These are phyloP conservation scores for Trifolium dubium DNA, from an alignment of 306 rosid species.

Conservation along the genomic window DNA sequence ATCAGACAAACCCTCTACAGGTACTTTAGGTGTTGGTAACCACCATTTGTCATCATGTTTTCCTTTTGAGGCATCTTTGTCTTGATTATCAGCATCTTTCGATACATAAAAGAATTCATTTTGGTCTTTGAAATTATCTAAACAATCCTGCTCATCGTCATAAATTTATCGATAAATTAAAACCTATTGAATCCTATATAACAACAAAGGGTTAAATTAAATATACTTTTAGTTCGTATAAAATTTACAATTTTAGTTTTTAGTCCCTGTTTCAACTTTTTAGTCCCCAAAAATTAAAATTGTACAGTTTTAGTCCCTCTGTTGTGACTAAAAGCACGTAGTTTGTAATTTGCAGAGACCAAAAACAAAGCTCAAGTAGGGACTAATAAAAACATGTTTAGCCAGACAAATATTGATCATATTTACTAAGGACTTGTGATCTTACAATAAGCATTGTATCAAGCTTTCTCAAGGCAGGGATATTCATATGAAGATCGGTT, in stretches of 20 bases:
- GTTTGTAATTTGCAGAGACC: background rate
- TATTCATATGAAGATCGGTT: constrained; percentile 94
- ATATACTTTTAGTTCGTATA: background rate
- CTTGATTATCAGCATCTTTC: constrained; percentile 59
- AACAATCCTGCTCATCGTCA: constrained; percentile 69
- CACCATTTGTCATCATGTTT: constrained; percentile 93
- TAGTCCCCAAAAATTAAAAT: no score
- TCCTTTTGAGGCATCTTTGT: constrained; percentile 49
- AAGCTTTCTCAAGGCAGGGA: constrained; percentile 89
- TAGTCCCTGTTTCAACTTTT: no score
- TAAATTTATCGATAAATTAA: background rate
- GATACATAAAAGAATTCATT: constrained; percentile 78
- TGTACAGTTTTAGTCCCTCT: background rate
- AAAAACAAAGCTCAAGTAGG: background rate
- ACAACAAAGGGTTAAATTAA: background rate
- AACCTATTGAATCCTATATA: background rate
- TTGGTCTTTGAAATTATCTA: constrained; percentile 79
- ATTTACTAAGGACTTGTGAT: constrained; percentile 21
- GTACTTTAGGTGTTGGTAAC: constrained; percentile 90
- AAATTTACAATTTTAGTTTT: background rate
- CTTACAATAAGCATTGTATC: constrained; percentile 92
- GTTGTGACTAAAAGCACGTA: background rate
- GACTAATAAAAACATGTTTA: background rate
- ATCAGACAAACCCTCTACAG: constrained; percentile 80
- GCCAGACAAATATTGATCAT: background rate